Percentiles rank a stretch among this genome's conserved stretches.
Conservation (phyloP, 2,329 filamentous ascomycete species). For the Dryadomyces sulphureus region DNA sequence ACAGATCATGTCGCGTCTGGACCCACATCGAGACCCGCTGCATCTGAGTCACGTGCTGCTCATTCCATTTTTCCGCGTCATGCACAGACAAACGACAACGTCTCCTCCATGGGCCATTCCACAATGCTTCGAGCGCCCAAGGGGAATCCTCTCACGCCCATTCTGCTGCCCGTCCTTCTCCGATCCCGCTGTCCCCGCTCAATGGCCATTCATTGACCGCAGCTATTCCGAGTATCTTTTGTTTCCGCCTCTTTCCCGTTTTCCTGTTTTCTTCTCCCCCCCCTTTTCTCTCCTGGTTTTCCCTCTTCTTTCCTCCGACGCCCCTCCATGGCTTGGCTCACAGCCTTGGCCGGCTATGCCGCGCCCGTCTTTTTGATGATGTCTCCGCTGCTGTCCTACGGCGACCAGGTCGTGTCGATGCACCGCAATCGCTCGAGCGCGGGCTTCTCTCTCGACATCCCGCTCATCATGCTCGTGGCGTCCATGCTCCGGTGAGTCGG, state of each 20-base stretch:
- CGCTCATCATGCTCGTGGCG: slow-evolving; percentile 57
- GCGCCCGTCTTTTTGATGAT: slow-evolving; percentile 49
- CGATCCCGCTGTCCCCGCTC: not conserved
- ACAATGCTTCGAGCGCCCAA: too few species aligned
- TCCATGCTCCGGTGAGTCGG: slow-evolving; percentile 50
- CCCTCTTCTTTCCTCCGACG: not conserved
- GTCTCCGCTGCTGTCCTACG: slow-evolving; percentile 50
- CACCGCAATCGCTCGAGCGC: slow-evolving; percentile 43
- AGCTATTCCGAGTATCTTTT: too few species aligned
- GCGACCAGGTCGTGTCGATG: slow-evolving; percentile 52
- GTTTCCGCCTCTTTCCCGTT: not conserved
- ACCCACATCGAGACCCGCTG: too few species aligned
- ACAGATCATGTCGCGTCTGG: too few species aligned
- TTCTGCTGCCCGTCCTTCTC: too few species aligned
- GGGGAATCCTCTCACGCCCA: too few species aligned
- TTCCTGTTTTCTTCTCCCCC: not conserved
- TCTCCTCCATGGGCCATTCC: too few species aligned
- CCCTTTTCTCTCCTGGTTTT: not conserved
- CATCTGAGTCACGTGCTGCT: too few species aligned
- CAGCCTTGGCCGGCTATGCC: slow-evolving; percentile 36
- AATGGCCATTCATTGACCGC: not conserved
- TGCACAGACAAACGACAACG: too few species aligned
- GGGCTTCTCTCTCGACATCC: slow-evolving; percentile 46
- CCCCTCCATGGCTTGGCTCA: slow-evolving; percentile 26
- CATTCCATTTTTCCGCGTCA: too few species aligned